Conservation (phyloP, 805 yeast genomes). For the Priceomyces haplophilus region DNA sequence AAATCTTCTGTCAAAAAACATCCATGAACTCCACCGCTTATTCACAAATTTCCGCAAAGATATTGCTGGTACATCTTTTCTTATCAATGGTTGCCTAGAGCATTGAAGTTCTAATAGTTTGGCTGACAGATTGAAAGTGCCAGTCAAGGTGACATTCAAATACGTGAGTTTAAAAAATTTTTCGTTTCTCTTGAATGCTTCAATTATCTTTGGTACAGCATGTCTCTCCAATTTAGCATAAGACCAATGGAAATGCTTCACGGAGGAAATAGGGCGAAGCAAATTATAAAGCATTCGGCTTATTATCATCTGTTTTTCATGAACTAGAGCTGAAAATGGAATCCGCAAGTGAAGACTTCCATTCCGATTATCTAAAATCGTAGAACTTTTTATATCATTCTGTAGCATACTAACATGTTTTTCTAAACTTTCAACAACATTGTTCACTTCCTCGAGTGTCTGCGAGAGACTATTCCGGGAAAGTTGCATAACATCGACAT, state of each 20-base stretch:
- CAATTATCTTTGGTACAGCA: conserved; percentile 24
- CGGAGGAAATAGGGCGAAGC: conserved; percentile 28
- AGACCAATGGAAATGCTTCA: conserved; percentile 37
- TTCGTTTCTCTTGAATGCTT: conserved; percentile 4
- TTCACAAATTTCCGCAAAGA: neutral
- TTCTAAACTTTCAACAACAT: neutral
- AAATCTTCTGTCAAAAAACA: conserved; percentile 38
- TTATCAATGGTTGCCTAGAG: conserved; percentile 22
- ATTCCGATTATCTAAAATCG: neutral
- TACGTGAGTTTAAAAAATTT: conserved; percentile 14
- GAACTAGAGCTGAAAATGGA: neutral
- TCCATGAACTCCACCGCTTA: conserved; percentile 26
- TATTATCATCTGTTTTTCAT: conserved; percentile 11
- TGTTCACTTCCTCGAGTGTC: conserved; percentile 6
- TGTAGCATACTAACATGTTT: conserved; percentile 4
- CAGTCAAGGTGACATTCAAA: conserved; percentile 19
- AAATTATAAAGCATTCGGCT: conserved; percentile 28
- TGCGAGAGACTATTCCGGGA: conserved; percentile 3
- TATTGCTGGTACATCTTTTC: conserved; percentile 9
- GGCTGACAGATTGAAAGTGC: neutral
- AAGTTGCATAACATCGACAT: neutral
- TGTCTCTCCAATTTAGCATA: conserved; percentile 36
- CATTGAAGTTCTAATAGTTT: conserved; percentile 8
- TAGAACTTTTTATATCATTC: neutral
- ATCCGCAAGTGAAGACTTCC: conserved; percentile 1